Evolutionary conservation across 768 basidiomycete species (phyloP).

Genomic region (Lentinula raphanica): DNA sequence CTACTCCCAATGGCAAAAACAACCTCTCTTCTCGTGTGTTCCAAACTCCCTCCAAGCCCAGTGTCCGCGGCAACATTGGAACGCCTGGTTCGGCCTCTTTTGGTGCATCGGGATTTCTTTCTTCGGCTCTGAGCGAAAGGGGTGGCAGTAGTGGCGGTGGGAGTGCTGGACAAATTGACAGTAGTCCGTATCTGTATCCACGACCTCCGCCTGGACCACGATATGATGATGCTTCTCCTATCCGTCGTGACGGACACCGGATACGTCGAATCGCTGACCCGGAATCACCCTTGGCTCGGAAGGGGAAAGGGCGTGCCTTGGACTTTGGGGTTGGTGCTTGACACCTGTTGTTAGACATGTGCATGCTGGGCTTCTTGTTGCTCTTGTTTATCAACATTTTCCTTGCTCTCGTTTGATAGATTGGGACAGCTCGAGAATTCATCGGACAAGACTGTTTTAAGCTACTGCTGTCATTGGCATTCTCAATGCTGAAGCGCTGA

Average conservation of each 20-base stretch:
- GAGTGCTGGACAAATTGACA: slow-evolving; percentile 12
- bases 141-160: slow-evolving; percentile 5
- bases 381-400: background rate
- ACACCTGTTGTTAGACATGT: too few species aligned
- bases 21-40: slow-evolving; percentile 39
- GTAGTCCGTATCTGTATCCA: slow-evolving; percentile 20
- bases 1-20: slow-evolving; percentile 51
- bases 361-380: too few species aligned
- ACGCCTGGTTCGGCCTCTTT: slow-evolving; percentile 15
- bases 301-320: slow-evolving; percentile 1
- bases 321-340: background rate
- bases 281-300: background rate
- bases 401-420: background rate
- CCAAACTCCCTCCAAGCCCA: slow-evolving; percentile 47
- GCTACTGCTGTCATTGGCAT: too few species aligned
- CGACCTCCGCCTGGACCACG: background rate
- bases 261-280: slow-evolving; percentile 26
- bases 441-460: too few species aligned
- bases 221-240: slow-evolving; percentile 48
- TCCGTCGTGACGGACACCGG: slow-evolving; percentile 37
- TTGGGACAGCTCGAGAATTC: too few species aligned
- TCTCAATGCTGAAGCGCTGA: too few species aligned
- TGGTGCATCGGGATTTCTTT: slow-evolving; percentile 23
- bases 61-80: slow-evolving; percentile 23
- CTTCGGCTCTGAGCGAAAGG: slow-evolving; percentile 27